These are phyloP conservation scores for Fraxinus excelsior DNA, from an alignment of 257 asterid genomes.

Conservation along the genomic window DNA sequence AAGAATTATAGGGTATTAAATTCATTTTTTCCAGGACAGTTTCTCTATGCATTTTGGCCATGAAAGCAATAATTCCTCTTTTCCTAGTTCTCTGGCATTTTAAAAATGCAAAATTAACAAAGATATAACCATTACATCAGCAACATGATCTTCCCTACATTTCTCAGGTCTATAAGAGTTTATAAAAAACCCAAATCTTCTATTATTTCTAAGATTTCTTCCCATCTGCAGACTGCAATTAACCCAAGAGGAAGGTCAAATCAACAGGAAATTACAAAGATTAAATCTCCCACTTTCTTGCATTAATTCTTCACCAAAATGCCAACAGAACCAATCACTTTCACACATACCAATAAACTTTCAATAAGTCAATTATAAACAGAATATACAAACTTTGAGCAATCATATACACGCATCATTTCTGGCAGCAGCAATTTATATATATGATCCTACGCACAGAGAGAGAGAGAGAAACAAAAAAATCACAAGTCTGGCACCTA, in stretches of 20 bases:
- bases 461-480: slow-evolving; percentile 2
- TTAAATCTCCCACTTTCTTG: neutral
- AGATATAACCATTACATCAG: neutral
- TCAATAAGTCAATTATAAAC: neutral
- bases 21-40: neutral
- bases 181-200: neutral
- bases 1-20: neutral
- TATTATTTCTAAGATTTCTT: neutral
- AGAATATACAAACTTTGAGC: neutral
- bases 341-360: neutral
- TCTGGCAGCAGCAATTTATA: neutral
- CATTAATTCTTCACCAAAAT: neutral
- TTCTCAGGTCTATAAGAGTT: neutral
- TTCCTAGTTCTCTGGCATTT: neutral
- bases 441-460: neutral
- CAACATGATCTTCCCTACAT: neutral
- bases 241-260: neutral
- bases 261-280: neutral
- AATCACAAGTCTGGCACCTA: neutral
- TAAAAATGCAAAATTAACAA: neutral
- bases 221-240: neutral
- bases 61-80: neutral
- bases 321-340: neutral
- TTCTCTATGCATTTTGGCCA: neutral
- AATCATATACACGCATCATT: neutral